These are phyloP conservation scores for Backusella psychrophila DNA, from an alignment of 192 early-diverging fungal species.

Conservation along the genomic window DNA sequence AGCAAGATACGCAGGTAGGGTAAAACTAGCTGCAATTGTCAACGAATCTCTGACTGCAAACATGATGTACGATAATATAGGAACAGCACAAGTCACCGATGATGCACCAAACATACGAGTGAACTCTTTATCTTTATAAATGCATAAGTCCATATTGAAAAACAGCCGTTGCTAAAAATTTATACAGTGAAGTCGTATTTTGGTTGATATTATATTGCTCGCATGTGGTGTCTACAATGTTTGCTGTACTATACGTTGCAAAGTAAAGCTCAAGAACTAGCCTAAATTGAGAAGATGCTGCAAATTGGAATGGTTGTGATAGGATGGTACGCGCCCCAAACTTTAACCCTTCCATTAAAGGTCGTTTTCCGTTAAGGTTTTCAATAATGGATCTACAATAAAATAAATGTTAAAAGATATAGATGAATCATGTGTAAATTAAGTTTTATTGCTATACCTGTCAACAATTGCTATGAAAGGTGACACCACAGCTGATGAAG, in stretches of 20 bases:
- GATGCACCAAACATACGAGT: slow-evolving; percentile 42
- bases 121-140: slow-evolving; percentile 45
- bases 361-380: slow-evolving; percentile 38
- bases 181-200: slow-evolving; percentile 14
- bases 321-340: slow-evolving; percentile 25
- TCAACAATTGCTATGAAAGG: slow-evolving; percentile 48
- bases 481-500: slow-evolving; percentile 37
- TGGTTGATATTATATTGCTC: slow-evolving; percentile 15
- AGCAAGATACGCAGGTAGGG: slow-evolving; percentile 28
- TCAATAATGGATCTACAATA: slow-evolving; percentile 43
- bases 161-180: slow-evolving; percentile 37
- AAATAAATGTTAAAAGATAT: background rate
- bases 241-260: slow-evolving; percentile 40
- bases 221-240: slow-evolving; percentile 37
- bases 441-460: slow-evolving; percentile 25
- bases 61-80: slow-evolving; percentile 28
- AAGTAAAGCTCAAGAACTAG: slow-evolving; percentile 36
- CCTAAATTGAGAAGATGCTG: slow-evolving; percentile 24
- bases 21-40: slow-evolving; percentile 43
- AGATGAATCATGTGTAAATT: background rate
- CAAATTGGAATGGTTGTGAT: slow-evolving; percentile 31
- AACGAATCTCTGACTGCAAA: slow-evolving; percentile 41
- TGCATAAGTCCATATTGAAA: slow-evolving; percentile 42
- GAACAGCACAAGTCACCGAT: slow-evolving; percentile 19
- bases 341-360: slow-evolving; percentile 28